Base-by-base conservation (phyloP, 2,329 filamentous ascomycete species). In the Scedosporium aurantiacum region DNA sequence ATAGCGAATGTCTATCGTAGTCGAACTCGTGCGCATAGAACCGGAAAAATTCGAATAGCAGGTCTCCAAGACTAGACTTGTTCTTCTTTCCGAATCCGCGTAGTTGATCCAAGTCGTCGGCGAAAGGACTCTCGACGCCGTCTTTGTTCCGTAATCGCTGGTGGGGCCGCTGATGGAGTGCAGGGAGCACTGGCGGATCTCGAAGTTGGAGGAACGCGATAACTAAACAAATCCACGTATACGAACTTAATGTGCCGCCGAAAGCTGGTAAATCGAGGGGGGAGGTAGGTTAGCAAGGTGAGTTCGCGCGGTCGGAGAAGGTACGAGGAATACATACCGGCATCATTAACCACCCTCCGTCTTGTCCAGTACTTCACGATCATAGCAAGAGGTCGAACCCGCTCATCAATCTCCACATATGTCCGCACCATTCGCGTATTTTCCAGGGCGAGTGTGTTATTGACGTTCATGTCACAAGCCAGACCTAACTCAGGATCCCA, bases 201-300 rank as follows among this genome's bases (percentile, higher is more conserved):
- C 91, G 86, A 59, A 91, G 88, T 74, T 99, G 94, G 27, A 99
- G 81, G 70, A 97, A 99, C 67, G 91, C 95, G 71, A 99, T 88
- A 66, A 97, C 96, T 80, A 99, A 85, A 74, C 94, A 99, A 71
- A 97, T 97, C 94, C 94, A 99, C 23, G 94, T 97, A 71, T 99
- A 99, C 18, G 94, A 99, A 74, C 93, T 97, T 63, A 99, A 80
- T 5, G 94, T 99, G 62, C 91, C 92, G 64, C 94, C 92, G 71
- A 91, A 91, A 63, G 89, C 94, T 95, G 70, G 40, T 60, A 40
- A 47, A 58, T 59, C 12, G 57, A 57, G 7, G 16, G 28, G 41
- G 14, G 54, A 23, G 16, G 47, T 18, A 16, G 5, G 50, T 23
- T 23, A 54, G 18, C 50, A 18, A 54, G 27, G 45, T 10, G 50